phyloP scores from a whole-genome alignment of 257 asterid species.

The Forsythia viridissima region DNA sequence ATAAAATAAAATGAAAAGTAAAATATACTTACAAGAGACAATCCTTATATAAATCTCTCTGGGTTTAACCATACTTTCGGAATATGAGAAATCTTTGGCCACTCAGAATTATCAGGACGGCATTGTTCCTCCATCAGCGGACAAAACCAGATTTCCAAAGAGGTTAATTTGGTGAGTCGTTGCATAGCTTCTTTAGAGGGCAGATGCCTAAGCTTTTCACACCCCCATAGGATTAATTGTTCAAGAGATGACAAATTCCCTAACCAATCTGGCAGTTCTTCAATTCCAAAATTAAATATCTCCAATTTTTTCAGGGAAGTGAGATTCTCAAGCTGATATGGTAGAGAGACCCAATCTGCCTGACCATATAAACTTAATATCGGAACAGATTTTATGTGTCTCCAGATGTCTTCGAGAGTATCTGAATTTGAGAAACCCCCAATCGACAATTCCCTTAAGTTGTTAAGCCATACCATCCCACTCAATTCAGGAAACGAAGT shows the following conservation, averaged over 20 bases:
- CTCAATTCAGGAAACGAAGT: conserved; percentile 5
- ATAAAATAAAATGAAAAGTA: too few species aligned
- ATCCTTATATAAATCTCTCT: too few species aligned
- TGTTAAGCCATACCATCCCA: too few species aligned
- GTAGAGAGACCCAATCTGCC: conserved; percentile 14
- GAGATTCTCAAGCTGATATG: conserved; percentile 11
- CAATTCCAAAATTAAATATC: conserved; percentile 11
- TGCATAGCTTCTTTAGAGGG: conserved; percentile 15
- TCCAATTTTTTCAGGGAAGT: not conserved
- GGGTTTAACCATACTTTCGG: too few species aligned
- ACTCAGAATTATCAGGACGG: not conserved
- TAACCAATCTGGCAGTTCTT: conserved; percentile 17
- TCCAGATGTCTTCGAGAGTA: not conserved
- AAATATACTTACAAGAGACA: too few species aligned
- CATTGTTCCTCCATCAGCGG: not conserved
- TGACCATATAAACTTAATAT: not conserved
- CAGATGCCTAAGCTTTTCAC: conserved; percentile 2
- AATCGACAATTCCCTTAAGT: not conserved
- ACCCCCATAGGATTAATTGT: not conserved
- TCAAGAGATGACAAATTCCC: conserved; percentile 5
- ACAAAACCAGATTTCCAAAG: not conserved
- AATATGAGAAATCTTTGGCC: conserved; percentile 1
- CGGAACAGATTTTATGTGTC: not conserved
- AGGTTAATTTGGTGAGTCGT: conserved; percentile 12
- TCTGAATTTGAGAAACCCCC: not conserved